Evolutionary conservation across 306 rosid species (phyloP).

Genomic region (Acacia crassicarpa): DNA sequence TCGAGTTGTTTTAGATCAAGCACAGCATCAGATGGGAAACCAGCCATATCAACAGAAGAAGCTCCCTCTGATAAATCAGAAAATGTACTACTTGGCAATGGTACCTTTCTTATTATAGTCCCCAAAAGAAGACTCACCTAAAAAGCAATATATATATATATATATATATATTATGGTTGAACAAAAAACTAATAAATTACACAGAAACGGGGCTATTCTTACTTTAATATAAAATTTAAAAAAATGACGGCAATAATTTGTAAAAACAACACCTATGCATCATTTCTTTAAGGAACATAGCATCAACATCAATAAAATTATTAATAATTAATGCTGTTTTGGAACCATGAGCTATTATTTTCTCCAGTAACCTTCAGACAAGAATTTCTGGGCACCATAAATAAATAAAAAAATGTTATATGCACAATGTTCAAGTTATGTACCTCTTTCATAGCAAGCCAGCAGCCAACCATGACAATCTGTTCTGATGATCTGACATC

Average conservation of each 20-base stretch:
- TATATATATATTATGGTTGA: background rate
- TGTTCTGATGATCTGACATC: constrained; percentile 74
- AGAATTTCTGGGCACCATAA: background rate
- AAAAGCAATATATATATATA: constrained; percentile 6
- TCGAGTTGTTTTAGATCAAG: constrained; percentile 85
- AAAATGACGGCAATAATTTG: background rate
- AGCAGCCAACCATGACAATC: constrained; percentile 97
- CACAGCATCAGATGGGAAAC: constrained; percentile 51
- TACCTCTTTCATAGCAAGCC: constrained; percentile 99
- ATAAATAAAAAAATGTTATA: too few relatives aligned
- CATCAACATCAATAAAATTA: constrained; percentile 17
- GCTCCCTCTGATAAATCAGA: constrained; percentile 49
- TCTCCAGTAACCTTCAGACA: background rate
- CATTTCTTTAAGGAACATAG: constrained; percentile 5
- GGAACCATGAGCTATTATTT: constrained; percentile 16
- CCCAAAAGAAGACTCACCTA: constrained; percentile 99
- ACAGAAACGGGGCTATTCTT: background rate
- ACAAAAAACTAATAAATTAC: background rate
- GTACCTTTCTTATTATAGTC: constrained; percentile 85
- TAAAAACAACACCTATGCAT: background rate
- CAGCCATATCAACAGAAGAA: constrained; percentile 39
- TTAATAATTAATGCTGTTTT: background rate
- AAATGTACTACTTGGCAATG: constrained; percentile 57
- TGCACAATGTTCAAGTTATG: constrained; percentile 22
- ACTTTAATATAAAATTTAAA: background rate